Evolutionary conservation across 2,329 filamentous ascomycete species (phyloP), one percentile per base, ranked within the genome.

Genomic region (Cadophora malorum): DNA sequence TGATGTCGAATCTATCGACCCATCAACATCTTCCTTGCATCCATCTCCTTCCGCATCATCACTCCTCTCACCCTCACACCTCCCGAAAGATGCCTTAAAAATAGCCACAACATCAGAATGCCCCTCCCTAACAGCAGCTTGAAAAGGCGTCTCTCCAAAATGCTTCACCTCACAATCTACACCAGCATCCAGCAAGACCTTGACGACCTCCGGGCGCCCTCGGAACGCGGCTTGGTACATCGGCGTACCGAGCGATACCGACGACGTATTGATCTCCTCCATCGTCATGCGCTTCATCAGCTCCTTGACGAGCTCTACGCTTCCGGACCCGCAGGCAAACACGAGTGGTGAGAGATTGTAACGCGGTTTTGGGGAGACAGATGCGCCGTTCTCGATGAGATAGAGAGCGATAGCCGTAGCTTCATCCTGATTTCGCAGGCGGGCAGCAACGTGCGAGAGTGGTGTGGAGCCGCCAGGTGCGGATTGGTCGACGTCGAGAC

Each of bases 121-220:
- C 3, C 41, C 59, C 25, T 67, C 35, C 14, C 10, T 28, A 16
- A 63, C 49, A 8, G 66, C 55, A 10, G 66, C 66, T 10, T 60
- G 55, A 16, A 65, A 50, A 0, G 66, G 62, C 23, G 45, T 67
- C 52, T 67, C 61, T 16, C 56, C 66, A 21, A 38, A 19, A 35
- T 49, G 38, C n/a, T 31, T 61, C 21, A 33, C 21, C 28, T 91
- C 91, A 56, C 86, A 83, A 72, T 91, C 87, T 0, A 88, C 88
- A 10, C 83, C 83, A 0, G 85, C 88, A 71, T 88, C 85, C 63
- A 87, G 83, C 68, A 91, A 80, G 16, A 91, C 82, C 79, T 82
- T 90, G 6, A 79, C 78, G 59, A 89, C 86, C 65, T 53, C 55
- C 3, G 53, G 31, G 21, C 55, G 33, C 10, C 66, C 66, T 16